Base-by-base conservation (phyloP, 1,284 basidiomycete genomes). In the Cryptococcus sp. region DNA sequence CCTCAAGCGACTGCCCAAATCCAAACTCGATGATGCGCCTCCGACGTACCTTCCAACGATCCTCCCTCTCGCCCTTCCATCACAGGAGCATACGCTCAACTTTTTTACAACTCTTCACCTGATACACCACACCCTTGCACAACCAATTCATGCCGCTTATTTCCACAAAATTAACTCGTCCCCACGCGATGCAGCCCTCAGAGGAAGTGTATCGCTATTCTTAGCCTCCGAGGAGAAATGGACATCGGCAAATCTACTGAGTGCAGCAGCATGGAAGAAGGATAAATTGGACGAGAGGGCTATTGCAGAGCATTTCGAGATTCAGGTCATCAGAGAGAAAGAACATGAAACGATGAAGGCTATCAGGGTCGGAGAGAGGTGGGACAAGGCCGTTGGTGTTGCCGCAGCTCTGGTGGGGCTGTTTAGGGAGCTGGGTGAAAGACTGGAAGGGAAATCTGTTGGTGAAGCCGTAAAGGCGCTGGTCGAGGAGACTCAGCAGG, bases 1-100 rank as follows among this genome's bases (percentile, higher is more conserved):
- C 16, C 10, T 34, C 9, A 16, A 34, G 9, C 32, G 16, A 34
- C 16, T 62, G 11, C 55, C 56, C 9, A 28, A 51, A 22, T 21
- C 32, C 16, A 21, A 41, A 3, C 54, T 60, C 22, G 28, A 49
- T 3, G n/a, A 47, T 2, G 52, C 61, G 1, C 54, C 61, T 1
- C 49, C 53, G n/a, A 55, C 63, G 0, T 53, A 65, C 48, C 60
- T 67, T 10, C 67, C 67, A 4, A 59, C 55, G 13, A 48, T 52
- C 14, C 55, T 70, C 3, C 67, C 67, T 4, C 58, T 70, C 4
- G 53, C 66, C 14, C 65, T 67, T 54, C 66, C 67, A 0, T 49
- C 66, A 19, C 53, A 57, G 14, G 48, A 64, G 3, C 67, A 70
- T 48, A 45, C 53, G 16, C 47, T 64, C 63, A 70, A 70, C 59